A percentile compares a stretch with the other conserved stretches of the same genome.
phyloP scores from a whole-genome alignment of 73 alveolate species.

The Stentor roeselii region DNA sequence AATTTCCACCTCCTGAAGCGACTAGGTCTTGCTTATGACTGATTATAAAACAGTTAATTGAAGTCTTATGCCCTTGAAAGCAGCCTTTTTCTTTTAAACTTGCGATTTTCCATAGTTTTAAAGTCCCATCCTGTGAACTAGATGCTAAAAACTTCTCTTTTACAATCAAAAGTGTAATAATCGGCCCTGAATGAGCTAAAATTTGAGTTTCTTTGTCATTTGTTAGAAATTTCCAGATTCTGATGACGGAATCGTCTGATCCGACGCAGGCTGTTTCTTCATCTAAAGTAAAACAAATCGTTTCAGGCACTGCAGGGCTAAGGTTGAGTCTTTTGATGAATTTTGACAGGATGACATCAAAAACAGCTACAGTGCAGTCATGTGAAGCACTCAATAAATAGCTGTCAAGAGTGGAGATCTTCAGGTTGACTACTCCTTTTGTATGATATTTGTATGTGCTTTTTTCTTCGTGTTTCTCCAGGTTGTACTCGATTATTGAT shows the following conservation, averaged over 20 bases:
- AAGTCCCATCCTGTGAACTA: neutral
- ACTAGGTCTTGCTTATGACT: neutral
- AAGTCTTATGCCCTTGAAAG: neutral
- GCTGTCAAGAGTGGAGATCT: neutral
- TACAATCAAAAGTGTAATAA: neutral
- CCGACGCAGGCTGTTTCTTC: neutral
- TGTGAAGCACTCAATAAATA: neutral
- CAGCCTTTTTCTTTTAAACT: no score
- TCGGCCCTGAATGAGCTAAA: neutral
- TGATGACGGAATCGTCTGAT: neutral
- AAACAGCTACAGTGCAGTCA: neutral
- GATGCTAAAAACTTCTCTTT: neutral
- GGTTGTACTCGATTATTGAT: neutral
- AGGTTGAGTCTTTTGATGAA: no score
- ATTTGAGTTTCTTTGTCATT: neutral
- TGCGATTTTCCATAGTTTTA: neutral
- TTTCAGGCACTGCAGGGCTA: neutral
- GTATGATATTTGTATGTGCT: neutral
- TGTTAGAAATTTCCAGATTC: neutral
- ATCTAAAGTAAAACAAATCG: neutral
- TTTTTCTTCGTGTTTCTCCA: neutral
- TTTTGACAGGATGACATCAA: neutral
- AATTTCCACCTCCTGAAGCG: neutral
- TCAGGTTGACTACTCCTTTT: neutral
- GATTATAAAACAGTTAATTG: neutral